Percentiles rank a stretch among this genome's conserved stretches.
Conservation (phyloP, 306 rosid genomes). For the Vachellia pachyceras region DNA sequence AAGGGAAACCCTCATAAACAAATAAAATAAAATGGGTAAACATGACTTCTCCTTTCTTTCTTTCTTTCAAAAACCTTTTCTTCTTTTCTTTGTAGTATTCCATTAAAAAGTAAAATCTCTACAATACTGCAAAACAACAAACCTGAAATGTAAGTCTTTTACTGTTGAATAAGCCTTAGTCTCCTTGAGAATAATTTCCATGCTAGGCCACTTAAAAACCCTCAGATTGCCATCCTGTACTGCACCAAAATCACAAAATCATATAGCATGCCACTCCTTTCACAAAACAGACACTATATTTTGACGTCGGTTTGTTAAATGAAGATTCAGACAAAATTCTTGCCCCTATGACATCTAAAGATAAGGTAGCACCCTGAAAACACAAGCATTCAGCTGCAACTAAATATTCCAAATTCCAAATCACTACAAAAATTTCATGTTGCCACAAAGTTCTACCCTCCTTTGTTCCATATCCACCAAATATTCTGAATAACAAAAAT, state of each 20-base stretch:
- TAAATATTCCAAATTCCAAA: no score
- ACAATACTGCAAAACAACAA: constrained; percentile 30
- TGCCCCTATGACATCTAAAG: no score
- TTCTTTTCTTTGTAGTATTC: constrained; percentile 20
- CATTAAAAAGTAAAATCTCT: constrained; percentile 24
- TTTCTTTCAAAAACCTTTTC: constrained; percentile 11
- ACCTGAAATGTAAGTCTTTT: constrained; percentile 93
- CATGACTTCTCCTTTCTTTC: constrained; percentile 7
- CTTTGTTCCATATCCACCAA: no score
- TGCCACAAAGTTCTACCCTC: no score
- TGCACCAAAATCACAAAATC: constrained; percentile 65
- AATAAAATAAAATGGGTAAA: constrained; percentile 33
- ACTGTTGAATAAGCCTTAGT: constrained; percentile 66
- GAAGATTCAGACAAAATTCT: neutral
- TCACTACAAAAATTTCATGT: no score
- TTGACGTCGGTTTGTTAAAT: constrained; percentile 13
- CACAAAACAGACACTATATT: constrained; percentile 21
- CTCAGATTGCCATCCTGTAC: constrained; percentile 91
- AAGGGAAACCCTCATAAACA: constrained; percentile 34
- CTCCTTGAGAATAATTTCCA: constrained; percentile 70
- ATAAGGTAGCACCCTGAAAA: no score
- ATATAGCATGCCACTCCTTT: constrained; percentile 40
- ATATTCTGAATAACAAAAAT: no score
- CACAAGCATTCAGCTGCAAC: no score
- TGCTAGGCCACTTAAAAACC: constrained; percentile 93